phyloP scores from a whole-genome alignment of 108 stramenopile genomes.

The Cyclotella atomus region DNA sequence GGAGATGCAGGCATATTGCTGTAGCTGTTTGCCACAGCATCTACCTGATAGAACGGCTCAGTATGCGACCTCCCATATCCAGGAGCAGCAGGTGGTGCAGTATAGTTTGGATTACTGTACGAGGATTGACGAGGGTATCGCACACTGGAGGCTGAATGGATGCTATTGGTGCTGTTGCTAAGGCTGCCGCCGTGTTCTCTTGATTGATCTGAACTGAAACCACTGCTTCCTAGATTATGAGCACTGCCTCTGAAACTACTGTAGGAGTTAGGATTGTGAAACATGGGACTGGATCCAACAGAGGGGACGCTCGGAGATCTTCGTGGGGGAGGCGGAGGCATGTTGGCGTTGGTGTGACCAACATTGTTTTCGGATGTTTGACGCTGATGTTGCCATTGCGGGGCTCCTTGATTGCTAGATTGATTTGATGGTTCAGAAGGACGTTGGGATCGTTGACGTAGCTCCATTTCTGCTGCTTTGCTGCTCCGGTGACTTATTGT shows the following conservation, averaged over 20 bases:
- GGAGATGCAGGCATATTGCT: neutral
- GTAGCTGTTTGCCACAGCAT: neutral
- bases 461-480: too few relatives aligned
- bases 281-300: neutral
- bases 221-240: neutral
- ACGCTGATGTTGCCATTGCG: constrained; percentile 8
- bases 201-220: too few relatives aligned
- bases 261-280: constrained; percentile 1
- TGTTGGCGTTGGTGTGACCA: neutral
- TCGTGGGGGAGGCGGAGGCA: constrained; percentile 3
- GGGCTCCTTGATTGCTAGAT: neutral
- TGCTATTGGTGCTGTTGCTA: neutral
- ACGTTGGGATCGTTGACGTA: constrained; percentile 42
- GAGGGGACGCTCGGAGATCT: neutral
- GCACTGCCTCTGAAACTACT: neutral
- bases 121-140: neutral
- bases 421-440: constrained; percentile 33
- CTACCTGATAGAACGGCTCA: neutral
- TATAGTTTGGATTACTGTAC: neutral
- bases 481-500: too few relatives aligned
- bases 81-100: neutral
- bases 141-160: neutral
- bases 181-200: neutral
- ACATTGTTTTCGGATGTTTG: neutral
- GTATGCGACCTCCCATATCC: neutral